A percentile compares a stretch with the other conserved stretches of the same genome.
Evolutionary conservation across 768 basidiomycete species (phyloP).

Genomic region (Cystofilobasidium macerans): DNA sequence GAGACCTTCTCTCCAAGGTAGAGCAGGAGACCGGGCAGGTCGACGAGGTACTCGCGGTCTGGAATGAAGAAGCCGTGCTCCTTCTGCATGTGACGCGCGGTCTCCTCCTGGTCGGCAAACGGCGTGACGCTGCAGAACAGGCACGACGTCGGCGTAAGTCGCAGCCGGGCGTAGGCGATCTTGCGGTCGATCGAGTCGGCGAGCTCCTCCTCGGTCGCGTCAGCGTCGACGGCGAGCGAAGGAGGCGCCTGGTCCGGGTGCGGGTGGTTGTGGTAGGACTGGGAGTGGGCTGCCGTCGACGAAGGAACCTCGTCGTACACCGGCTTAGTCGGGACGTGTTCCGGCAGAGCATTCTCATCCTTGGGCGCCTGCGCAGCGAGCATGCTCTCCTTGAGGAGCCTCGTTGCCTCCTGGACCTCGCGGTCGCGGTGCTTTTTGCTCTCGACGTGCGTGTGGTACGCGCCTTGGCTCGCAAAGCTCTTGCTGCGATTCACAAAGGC

Average conservation of each 20-base stretch:
- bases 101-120: slow-evolving; percentile 48
- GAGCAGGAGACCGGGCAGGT: slow-evolving; percentile 64
- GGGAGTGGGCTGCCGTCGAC: slow-evolving; percentile 14
- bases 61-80: slow-evolving; percentile 92
- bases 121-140: slow-evolving; percentile 62
- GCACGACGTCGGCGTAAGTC: slow-evolving; percentile 56
- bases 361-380: slow-evolving; percentile 21
- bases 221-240: slow-evolving; percentile 30
- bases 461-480: slow-evolving; percentile 75
- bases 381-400: slow-evolving; percentile 28
- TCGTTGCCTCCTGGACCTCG: slow-evolving; percentile 46
- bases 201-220: slow-evolving; percentile 44
- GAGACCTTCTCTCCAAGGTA: slow-evolving; percentile 90
- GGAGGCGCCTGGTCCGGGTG: slow-evolving; percentile 11
- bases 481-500: slow-evolving; percentile 49
- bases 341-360: slow-evolving; percentile 1
- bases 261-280: slow-evolving; percentile 4
- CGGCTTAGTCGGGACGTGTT: slow-evolving; percentile 4
- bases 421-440: slow-evolving; percentile 83
- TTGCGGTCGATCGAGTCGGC: slow-evolving; percentile 58
- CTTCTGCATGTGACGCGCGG: slow-evolving; percentile 74
- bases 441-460: slow-evolving; percentile 71
- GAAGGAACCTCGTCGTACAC: slow-evolving; percentile 23
- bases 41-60: slow-evolving; percentile 78
- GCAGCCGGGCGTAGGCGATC: slow-evolving; percentile 58